Percentiles rank a stretch among this genome's conserved stretches.
These are phyloP conservation scores for Acacia acuminata DNA, from an alignment of 306 rosid genomes.

Conservation along the genomic window DNA sequence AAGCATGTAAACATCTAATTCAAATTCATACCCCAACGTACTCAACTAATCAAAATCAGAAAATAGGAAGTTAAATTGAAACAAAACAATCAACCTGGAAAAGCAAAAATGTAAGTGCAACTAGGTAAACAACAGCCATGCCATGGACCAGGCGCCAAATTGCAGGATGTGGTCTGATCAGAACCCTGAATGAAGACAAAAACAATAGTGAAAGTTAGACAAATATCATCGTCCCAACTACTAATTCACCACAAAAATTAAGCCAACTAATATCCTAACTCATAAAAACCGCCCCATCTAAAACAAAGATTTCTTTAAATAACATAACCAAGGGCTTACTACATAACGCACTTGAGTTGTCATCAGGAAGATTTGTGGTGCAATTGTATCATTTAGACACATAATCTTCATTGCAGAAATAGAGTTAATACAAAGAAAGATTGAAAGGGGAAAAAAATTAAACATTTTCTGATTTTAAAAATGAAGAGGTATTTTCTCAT, in stretches of 20 bases:
- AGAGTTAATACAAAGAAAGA: neutral
- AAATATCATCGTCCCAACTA: slow-evolving; percentile 25
- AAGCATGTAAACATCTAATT: neutral
- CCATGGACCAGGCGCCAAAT: slow-evolving; percentile 99
- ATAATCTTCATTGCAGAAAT: neutral
- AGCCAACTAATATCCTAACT: slow-evolving; percentile 2
- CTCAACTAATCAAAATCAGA: neutral
- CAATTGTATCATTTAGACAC: neutral
- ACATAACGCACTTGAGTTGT: neutral
- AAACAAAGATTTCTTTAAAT: slow-evolving; percentile 8
- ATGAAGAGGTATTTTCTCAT: neutral
- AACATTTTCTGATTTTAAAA: neutral
- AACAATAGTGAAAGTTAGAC: slow-evolving; percentile 23
- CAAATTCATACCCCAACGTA: slow-evolving; percentile 2
- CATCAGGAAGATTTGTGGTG: neutral
- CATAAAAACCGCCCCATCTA: slow-evolving; percentile 1
- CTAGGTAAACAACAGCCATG: slow-evolving; percentile 95
- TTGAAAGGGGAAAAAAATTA: neutral
- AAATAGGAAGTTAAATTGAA: slow-evolving; percentile 4
- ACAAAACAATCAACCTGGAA: slow-evolving; percentile 71
- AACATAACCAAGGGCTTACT: neutral
- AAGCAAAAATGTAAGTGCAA: slow-evolving; percentile 93
- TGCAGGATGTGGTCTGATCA: slow-evolving; percentile 98
- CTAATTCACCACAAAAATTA: neutral
- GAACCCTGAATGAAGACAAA: slow-evolving; percentile 64